Evolutionary conservation across 1,284 basidiomycete species (phyloP).

Genomic region (Malassezia furfur): DNA sequence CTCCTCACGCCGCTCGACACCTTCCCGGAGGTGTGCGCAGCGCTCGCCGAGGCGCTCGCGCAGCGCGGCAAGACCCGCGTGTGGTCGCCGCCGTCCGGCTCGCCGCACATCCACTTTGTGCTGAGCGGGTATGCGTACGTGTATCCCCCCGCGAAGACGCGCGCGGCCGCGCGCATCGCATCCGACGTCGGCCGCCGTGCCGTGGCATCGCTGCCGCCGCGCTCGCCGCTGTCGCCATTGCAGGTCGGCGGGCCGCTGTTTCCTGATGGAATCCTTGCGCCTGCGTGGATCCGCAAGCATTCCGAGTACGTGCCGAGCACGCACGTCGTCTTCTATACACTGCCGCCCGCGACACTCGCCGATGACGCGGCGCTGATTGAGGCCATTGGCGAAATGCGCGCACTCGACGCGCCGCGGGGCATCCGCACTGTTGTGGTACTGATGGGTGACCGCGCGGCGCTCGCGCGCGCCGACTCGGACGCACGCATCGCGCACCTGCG

Average conservation of each 20-base stretch:
- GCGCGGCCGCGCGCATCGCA: background rate
- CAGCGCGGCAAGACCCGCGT: background rate
- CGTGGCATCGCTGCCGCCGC: conserved; percentile 46
- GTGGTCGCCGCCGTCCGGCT: background rate
- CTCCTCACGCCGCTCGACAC: background rate
- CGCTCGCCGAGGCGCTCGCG: background rate
- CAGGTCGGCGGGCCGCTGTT: conserved; percentile 75
- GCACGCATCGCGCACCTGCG: conserved; percentile 72
- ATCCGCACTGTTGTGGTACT: conserved; percentile 91
- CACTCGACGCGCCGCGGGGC: conserved; percentile 67
- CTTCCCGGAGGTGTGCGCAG: conserved; percentile 3
- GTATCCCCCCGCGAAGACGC: conserved; percentile 1
- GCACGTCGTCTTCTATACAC: conserved; percentile 75
- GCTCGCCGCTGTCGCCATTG: conserved; percentile 82
- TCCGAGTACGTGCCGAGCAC: conserved; percentile 79
- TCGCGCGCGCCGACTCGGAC: conserved; percentile 60
- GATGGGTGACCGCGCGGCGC: conserved; percentile 70
- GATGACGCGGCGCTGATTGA: conserved; percentile 58
- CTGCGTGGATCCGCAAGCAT: conserved; percentile 94
- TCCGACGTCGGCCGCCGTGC: conserved; percentile 16
- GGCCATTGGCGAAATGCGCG: conserved; percentile 70
- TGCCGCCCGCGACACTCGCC: conserved; percentile 52
- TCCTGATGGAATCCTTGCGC: conserved; percentile 89
- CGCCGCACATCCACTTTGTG: background rate
- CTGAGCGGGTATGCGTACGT: background rate